Evolutionary conservation across 2,329 filamentous ascomycete genomes (phyloP), one percentile per base, ranked within the genome.

Genomic region (Penicillium expansum): DNA sequence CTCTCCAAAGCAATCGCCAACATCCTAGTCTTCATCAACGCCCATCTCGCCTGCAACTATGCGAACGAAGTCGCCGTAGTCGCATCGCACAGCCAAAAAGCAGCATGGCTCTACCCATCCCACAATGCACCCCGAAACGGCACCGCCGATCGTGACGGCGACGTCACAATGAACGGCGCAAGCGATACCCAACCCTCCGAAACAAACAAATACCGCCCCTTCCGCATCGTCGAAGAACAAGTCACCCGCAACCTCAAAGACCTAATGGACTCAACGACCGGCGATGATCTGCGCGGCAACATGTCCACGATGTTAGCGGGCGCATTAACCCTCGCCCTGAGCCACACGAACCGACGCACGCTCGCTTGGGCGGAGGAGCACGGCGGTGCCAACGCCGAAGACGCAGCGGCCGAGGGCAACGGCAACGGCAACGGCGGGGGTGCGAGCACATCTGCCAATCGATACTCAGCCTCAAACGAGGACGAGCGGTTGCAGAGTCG

Each of bases 1-100:
- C 84, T 99, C 59, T 90, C 90, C 48, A 88, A 89, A 69, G 91
- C 91, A 59, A 81, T 99, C 58, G 91, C 93, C 60, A 89, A 93
- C 76, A 84, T 97, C 62, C 87, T 97, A 69, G 88, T 99, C 79
- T 97, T 97, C 77, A 87, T 97, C 77, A 97, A 99, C 75, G 91
- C 93, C 54, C 95, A 99, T 72, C 83, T 99, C 32, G 92, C 94
- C 64, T 92, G 93, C 72, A 95, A 92, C 76, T 93, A 94, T 74
- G 86, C 90, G 53, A 97, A 97, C 76, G 90, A 93, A 73, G 90
- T 97, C 48, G 92, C 92, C 59, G 84, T 99, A 16, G 85, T 99
- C 60, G 94, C 93, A 33, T 91, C 91, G 9, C 94, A 99, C 72
- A 87, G 86, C 63, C 88, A 94, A 69, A 87, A 89, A 61, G 91